Percentiles rank a stretch among this genome's conserved stretches.
phyloP scores from a whole-genome alignment of 805 yeast species.

The Phaffomyces opuntiae region DNA sequence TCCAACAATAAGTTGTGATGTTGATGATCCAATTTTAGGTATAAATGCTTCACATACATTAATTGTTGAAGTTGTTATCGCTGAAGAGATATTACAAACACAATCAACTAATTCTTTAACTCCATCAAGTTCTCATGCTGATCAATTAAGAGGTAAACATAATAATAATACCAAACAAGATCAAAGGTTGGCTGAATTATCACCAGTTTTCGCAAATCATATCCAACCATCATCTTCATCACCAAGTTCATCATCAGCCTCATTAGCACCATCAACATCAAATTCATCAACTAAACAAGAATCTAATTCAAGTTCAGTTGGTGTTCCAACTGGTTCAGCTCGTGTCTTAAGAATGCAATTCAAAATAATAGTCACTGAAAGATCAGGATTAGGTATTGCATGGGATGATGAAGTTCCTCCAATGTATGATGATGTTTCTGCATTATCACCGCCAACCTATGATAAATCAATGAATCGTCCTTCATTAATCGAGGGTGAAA shows the following conservation, averaged over 20 bases:
- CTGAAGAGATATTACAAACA: slow-evolving; percentile 69
- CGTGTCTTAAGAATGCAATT: slow-evolving; percentile 93
- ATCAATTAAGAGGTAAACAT: neutral
- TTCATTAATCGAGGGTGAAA: slow-evolving; percentile 8
- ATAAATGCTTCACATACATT: slow-evolving; percentile 68
- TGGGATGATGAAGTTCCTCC: slow-evolving; percentile 99
- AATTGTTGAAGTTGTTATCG: slow-evolving; percentile 85
- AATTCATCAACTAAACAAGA: neutral
- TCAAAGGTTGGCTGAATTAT: slow-evolving; percentile 36
- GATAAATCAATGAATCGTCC: slow-evolving; percentile 22
- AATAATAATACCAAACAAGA: slow-evolving; percentile 19
- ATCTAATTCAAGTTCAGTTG: slow-evolving; percentile 26
- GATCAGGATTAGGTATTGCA: slow-evolving; percentile 92
- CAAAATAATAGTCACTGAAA: slow-evolving; percentile 71
- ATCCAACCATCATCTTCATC: slow-evolving; percentile 17
- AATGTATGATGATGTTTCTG: slow-evolving; percentile 75
- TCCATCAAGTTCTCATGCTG: slow-evolving; percentile 24
- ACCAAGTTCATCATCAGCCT: slow-evolving; percentile 19
- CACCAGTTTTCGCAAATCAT: slow-evolving; percentile 36
- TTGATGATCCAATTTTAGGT: slow-evolving; percentile 77
- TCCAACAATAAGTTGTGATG: slow-evolving; percentile 66
- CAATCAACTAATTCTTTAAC: slow-evolving; percentile 27
- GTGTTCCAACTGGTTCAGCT: slow-evolving; percentile 91
- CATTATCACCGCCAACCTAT: slow-evolving; percentile 85
- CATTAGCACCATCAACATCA: neutral